Conservation (phyloP, 2,329 filamentous ascomycete species). For the Neoarthrinium moseri region DNA sequence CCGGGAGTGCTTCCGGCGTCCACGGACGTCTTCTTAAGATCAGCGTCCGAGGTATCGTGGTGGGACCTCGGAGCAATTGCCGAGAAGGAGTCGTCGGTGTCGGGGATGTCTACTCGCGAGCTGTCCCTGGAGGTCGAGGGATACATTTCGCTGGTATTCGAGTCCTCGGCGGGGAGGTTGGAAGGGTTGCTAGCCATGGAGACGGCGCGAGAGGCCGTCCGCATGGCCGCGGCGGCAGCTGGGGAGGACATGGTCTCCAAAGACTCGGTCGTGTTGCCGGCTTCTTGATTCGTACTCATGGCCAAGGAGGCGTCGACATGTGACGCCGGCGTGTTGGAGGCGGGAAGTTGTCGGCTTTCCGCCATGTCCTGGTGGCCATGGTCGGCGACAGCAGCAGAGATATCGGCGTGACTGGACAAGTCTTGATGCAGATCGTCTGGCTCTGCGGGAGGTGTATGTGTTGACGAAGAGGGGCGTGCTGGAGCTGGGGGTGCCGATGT, state of each 20-base stretch:
- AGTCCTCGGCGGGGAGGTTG: conserved; percentile 10
- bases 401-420: background rate
- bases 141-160: conserved; percentile 14
- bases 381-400: conserved; percentile 1
- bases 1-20: conserved; percentile 49
- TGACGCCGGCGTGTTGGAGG: no score
- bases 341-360: conserved; percentile 1
- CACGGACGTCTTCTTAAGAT: conserved; percentile 25
- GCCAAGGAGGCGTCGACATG: conserved; percentile 12
- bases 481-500: background rate
- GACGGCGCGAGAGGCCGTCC: conserved; percentile 45
- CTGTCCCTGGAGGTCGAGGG: conserved; percentile 21
- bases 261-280: conserved; percentile 43
- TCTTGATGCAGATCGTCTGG: background rate
- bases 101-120: conserved; percentile 27
- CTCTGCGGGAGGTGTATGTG: background rate
- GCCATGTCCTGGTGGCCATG: background rate
- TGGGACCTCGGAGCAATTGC: conserved; percentile 25
- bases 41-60: conserved; percentile 31
- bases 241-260: conserved; percentile 58
- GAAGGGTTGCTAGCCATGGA: conserved; percentile 39
- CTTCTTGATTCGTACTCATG: conserved; percentile 12
- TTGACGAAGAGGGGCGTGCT: background rate
- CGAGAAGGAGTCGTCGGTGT: conserved; percentile 26
- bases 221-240: conserved; percentile 52